Percentiles rank a stretch among this genome's conserved stretches.
phyloP scores from a whole-genome alignment of 345 rosid genomes.

The Limnanthes douglasii region DNA sequence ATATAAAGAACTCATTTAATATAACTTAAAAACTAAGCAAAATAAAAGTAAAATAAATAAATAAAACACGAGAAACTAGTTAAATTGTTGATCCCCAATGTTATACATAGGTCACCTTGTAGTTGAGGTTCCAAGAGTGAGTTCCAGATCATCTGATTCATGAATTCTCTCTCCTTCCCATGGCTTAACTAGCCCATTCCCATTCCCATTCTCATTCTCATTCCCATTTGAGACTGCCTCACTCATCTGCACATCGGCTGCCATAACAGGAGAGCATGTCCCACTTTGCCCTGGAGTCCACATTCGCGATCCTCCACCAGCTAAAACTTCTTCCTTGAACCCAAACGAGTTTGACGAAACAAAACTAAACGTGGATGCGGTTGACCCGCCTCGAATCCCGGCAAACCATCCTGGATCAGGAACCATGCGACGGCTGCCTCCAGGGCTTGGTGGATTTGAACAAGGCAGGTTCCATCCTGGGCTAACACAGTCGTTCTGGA shows the following conservation, averaged over 20 bases:
- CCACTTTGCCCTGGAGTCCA: slow-evolving; percentile 99
- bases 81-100: no score
- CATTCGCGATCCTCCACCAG: slow-evolving; percentile 49
- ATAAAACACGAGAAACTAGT: no score
- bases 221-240: no score
- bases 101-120: slow-evolving; percentile 59
- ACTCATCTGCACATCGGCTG: slow-evolving; percentile 67
- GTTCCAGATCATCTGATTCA: slow-evolving; percentile 92
- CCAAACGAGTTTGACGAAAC: slow-evolving; percentile 72
- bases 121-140: slow-evolving; percentile 81
- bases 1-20: no score
- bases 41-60: no score
- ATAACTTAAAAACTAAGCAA: no score
- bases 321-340: slow-evolving; percentile 42
- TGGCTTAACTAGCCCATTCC: slow-evolving; percentile 90
- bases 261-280: slow-evolving; percentile 80
- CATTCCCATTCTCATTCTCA: no score
- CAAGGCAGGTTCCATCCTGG: slow-evolving; percentile 28
- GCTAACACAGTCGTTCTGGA: slow-evolving; percentile 23
- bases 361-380: slow-evolving; percentile 89
- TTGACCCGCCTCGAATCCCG: slow-evolving; percentile 63
- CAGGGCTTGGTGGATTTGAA: slow-evolving; percentile 62
- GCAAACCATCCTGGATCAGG: slow-evolving; percentile 78
- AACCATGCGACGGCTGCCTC: slow-evolving; percentile 32
- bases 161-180: slow-evolving; percentile 99